Evolutionary conservation across 129 eudicot genomes (phyloP), one percentile per base, ranked within the genome.

Genomic region (Flaveria robusta): DNA sequence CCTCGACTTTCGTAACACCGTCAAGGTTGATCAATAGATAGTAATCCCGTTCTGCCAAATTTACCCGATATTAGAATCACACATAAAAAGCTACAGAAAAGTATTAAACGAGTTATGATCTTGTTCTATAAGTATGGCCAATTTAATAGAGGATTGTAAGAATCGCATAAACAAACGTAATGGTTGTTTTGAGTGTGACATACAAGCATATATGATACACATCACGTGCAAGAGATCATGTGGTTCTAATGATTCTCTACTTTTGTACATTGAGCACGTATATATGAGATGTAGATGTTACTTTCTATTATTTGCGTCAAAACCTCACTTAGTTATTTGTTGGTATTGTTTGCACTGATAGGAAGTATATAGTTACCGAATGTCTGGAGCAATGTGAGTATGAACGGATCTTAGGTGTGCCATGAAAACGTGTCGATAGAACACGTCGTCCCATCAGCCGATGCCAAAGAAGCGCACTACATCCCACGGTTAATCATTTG

Each of bases 401-500:
- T 15, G 96, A 89, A 11, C 98, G 97, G 4, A 90, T 77, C 72
- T 77, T 90, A 4, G 68, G 85, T 3, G 88, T 77, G 51, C 92
- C 97, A 0, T 54, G 20, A 26, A 88, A 83, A 12, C 72, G 71
- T 37, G 98, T 87, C 0, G 89, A 82, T n/a, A 93, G 81, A 71
- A 93, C 98, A 27, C 74, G 81, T 86, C 83, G 84, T 76, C 98
- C 98, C 98, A 93, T 93, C 34, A 93, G 55, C 37, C 91, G 92
- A 76, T 93, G 98, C 97, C 97, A 93, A 77, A 93, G 96, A 70
- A 93, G 91, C 2, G 98, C 98, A 77, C 98, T 93, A 77, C 49
- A 62, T 60, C 0, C 7, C 3, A 74, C 9, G 9, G 23, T 64
- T 9, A 27, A 46, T 26, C 71, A 63, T 75, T 27, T 5, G 37